Base-by-base conservation (phyloP, 2,329 filamentous ascomycete species). In the Sclerotinia spermophila region DNA sequence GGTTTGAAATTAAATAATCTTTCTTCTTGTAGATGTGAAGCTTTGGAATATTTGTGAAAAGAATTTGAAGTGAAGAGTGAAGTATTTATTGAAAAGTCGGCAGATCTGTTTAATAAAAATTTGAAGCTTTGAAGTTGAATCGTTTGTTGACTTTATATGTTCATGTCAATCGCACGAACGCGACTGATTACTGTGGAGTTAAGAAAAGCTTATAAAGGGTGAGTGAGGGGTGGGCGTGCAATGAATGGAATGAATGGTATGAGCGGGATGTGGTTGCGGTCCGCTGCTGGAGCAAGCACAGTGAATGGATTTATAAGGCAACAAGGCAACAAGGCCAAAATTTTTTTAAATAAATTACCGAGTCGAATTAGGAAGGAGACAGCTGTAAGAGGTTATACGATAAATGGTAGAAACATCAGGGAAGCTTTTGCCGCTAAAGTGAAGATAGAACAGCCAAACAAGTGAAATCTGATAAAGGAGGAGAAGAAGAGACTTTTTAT, bases 401-500 rank as follows among this genome's bases (percentile, higher is more conserved):
- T n/a, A n/a, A n/a, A n/a, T n/a, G 11, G n/a, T 27, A 1, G 24
- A n/a, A 27, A 27, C 24, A 51, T n/a, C 45, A 51, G 45, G 24
- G 5, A 27, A 27, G 5, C 27, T 17, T 51, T 55, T 44, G 48
- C 66, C 27, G 40, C 38, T 51, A 55, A 27, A 65, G 53, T 35
- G n/a, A 30, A 69, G 69, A 58, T 51, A 33, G n/a, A 53, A 53
- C 48, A 53, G 13, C 48, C 48, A 53, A 27, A 27, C n/a, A 53
- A 27, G 13, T 64, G 61, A 48, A 51, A 21, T 48, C 6, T 27
- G 27, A 64, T 30, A 64, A 64, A 51, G 61, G 61, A 64, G 61
- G 44, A 64, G 61, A 64, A 48, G 61, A 44, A 33, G 30, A n/a
- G 48, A 53, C 61, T 44, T 64, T 64, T 64, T 64, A 64, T 64